Percentiles rank a stretch among this genome's conserved stretches.
phyloP scores from a whole-genome alignment of 345 rosid species.

The Mallotus nudiflorus region DNA sequence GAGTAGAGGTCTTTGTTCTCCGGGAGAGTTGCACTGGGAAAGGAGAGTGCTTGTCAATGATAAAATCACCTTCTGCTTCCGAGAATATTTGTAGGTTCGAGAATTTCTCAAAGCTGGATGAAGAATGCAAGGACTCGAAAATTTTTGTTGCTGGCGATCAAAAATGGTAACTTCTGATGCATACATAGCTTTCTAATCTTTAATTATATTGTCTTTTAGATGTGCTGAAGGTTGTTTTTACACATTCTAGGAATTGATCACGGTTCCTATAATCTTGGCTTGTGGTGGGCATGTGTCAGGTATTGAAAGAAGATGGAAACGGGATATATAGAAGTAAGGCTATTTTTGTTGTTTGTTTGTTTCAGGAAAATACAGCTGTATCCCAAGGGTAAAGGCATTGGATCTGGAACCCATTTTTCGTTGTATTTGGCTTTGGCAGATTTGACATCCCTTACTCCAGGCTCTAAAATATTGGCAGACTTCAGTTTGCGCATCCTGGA shows the following conservation, averaged over 20 bases:
- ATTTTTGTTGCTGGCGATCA: conserved; percentile 24
- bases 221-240: no score
- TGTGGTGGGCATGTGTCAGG: no score
- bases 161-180: no score
- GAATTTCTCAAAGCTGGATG: conserved; percentile 27
- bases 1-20: conserved; percentile 43
- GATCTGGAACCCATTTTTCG: background rate
- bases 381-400: background rate
- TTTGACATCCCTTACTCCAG: background rate
- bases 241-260: no score
- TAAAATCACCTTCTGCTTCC: conserved; percentile 5
- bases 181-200: no score
- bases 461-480: background rate
- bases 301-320: no score
- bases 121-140: conserved; percentile 26
- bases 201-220: no score
- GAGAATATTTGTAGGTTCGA: conserved; percentile 42
- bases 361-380: conserved; percentile 19
- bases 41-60: conserved; percentile 40
- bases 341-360: background rate
- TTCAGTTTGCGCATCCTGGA: background rate
- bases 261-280: no score
- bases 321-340: no score
- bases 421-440: conserved; percentile 8
- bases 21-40: conserved; percentile 36